Evolutionary conservation across 108 stramenopile genomes (phyloP), one percentile per base, ranked within the genome.

Genomic region (Pseudonitzschia pungens): DNA sequence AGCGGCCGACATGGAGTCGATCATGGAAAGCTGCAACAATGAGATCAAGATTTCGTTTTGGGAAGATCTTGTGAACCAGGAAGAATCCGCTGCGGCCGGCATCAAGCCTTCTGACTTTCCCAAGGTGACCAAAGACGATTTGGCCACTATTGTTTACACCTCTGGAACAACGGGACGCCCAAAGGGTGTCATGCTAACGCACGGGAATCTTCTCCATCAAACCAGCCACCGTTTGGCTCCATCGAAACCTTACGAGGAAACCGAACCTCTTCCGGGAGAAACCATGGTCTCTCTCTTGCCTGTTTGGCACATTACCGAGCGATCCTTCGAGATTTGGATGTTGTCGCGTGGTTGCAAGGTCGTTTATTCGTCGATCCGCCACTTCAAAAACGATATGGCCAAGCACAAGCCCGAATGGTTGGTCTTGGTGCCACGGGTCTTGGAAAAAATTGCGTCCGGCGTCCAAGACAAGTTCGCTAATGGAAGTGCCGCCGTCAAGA

Each of bases 141-240:
- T 96, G 58, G 85, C 94, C 24, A 95, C 97, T 26, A 92, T 97
- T 67, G 97, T 98, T 11, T 98, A 97, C 74, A 97, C 97, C n/a
- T 92, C 90, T 32, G 98, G 98, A 31, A 99, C 98, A 14, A 99
- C 98, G 6, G 98, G 98, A 22, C 60, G 78, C 9, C 98, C 98
- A 43, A 99, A 99, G 82, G 98, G 97, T 56, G 98, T 98, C 68
- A 97, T 99, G 97, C 77, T 99, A 53, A 84, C 94, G 14, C 97
- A 99, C 73, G 97, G 96, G 65, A 99, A 99, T 71, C 80, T 99
- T 44, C 63, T 96, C 24, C 94, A 96, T 77, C 94, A 96, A 75
- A 86, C 79, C 48, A 73, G 78, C 2, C 92, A 92, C 66, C 91
- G 94, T 9, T 55, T 96, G 28, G 77, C 78, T n/a, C 86, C 83